These are phyloP conservation scores for Mycena latifolia DNA, from an alignment of 768 basidiomycete genomes.

Conservation along the genomic window DNA sequence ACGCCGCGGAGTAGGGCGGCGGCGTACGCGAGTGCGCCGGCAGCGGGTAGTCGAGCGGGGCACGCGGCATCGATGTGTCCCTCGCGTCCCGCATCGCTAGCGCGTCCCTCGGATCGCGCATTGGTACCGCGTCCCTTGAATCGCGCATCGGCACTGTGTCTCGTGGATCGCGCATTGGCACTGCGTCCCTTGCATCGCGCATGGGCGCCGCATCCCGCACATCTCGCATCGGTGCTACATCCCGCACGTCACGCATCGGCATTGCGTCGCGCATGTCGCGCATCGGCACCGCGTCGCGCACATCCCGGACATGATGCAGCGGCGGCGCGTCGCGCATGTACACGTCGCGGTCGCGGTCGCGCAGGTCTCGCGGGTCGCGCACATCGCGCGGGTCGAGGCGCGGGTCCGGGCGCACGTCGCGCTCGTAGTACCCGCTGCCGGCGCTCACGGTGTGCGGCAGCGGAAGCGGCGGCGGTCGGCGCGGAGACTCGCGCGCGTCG, in stretches of 20 bases:
- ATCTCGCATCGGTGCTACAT: no score
- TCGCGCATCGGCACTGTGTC: no score
- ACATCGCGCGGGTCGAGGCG: slow-evolving; percentile 26
- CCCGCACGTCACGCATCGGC: slow-evolving; percentile 23
- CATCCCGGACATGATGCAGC: slow-evolving; percentile 18
- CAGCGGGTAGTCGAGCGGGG: slow-evolving; percentile 31
- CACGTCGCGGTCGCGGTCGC: neutral
- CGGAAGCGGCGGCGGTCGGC: slow-evolving; percentile 22
- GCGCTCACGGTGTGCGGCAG: neutral
- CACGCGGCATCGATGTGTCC: slow-evolving; percentile 19
- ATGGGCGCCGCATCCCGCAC: slow-evolving; percentile 23
- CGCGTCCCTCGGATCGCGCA: no score
- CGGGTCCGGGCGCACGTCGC: slow-evolving; percentile 2
- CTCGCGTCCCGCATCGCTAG: slow-evolving; percentile 24
- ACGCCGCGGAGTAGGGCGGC: slow-evolving; percentile 26
- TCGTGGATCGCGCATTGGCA: slow-evolving; percentile 23
- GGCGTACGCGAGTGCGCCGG: slow-evolving; percentile 21
- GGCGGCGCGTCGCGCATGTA: slow-evolving; percentile 18
- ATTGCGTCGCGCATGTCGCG: slow-evolving; percentile 14
- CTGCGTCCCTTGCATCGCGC: slow-evolving; percentile 24
- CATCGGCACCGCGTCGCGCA: slow-evolving; percentile 8
- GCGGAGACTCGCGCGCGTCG: slow-evolving; percentile 18
- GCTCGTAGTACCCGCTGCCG: slow-evolving; percentile 27
- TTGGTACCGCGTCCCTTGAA: no score
- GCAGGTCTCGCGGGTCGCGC: no score